These are phyloP conservation scores for Camellia oleifera DNA, from an alignment of 179 eudicot genomes.

Conservation along the genomic window DNA sequence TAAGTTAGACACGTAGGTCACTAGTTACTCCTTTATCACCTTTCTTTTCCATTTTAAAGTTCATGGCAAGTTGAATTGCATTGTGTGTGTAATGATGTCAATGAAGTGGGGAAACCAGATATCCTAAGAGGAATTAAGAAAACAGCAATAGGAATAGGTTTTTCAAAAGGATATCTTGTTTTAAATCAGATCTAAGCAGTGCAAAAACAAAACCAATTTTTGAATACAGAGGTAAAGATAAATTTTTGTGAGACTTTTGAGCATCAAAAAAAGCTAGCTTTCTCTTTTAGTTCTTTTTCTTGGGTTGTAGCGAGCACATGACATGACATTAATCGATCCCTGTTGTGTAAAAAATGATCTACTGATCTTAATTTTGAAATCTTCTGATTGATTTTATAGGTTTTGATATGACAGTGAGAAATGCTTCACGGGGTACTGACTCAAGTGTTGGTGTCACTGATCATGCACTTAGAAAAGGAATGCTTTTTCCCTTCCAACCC, in stretches of 20 bases:
- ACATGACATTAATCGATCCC: neutral
- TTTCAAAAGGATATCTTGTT: neutral
- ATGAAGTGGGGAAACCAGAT: neutral
- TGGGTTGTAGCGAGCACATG: neutral
- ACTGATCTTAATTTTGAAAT: neutral
- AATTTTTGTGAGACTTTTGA: neutral
- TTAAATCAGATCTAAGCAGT: neutral
- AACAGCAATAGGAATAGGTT: neutral
- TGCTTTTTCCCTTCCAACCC: conserved; percentile 80
- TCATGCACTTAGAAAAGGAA: conserved; percentile 39
- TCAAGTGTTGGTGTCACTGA: neutral
- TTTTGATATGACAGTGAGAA: conserved; percentile 16
- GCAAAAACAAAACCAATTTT: neutral
- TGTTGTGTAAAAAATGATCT: neutral
- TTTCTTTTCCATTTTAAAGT: conserved; percentile 6
- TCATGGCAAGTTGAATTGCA: neutral
- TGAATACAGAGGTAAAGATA: too few species aligned
- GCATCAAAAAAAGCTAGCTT: neutral
- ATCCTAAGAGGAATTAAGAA: neutral
- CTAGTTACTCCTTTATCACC: neutral
- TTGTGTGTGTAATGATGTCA: neutral
- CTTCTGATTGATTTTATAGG: conserved; percentile 17
- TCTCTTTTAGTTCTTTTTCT: neutral
- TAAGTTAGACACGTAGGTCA: neutral
- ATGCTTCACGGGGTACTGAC: conserved; percentile 13